A percentile compares a stretch with the other conserved stretches of the same genome.
Conservation (phyloP, 139 green algal species). For the Chlamydomonas sphaeroides region DNA sequence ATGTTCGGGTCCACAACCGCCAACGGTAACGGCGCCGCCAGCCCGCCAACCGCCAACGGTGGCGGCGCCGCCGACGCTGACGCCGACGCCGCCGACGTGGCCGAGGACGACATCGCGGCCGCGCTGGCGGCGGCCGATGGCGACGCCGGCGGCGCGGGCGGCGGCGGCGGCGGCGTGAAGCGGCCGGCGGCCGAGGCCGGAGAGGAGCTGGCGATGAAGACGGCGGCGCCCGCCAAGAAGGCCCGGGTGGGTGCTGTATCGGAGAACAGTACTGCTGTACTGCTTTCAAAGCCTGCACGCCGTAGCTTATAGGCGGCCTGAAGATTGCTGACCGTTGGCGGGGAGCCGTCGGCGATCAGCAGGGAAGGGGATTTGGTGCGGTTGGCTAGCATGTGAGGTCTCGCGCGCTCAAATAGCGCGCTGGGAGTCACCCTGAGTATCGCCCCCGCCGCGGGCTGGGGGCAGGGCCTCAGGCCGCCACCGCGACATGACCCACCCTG, state of each 20-base stretch:
- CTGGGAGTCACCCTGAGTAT: too few species aligned
- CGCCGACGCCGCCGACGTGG: background rate
- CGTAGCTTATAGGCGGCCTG: too few species aligned
- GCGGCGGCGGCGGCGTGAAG: background rate
- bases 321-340: too few species aligned
- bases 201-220: constrained; percentile 16
- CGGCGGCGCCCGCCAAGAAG: constrained; percentile 9
- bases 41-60: background rate
- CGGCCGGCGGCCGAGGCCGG: background rate
- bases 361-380: too few species aligned
- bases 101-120: background rate
- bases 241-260: constrained; percentile 25
- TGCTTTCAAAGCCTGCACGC: too few species aligned
- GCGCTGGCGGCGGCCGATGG: background rate
- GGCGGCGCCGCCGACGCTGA: background rate
- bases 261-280: too few species aligned
- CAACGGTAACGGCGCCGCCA: background rate
- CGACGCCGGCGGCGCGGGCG: background rate
- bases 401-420: too few species aligned
- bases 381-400: too few species aligned
- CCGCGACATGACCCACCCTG: too few species aligned
- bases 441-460: too few species aligned
- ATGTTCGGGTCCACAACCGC: background rate
- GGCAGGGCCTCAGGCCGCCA: too few species aligned
- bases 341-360: too few species aligned